Evolutionary conservation across 371 early-diverging fungal genomes (phyloP), one percentile per base, ranked within the genome.

Genomic region (Modicella reniformis): DNA sequence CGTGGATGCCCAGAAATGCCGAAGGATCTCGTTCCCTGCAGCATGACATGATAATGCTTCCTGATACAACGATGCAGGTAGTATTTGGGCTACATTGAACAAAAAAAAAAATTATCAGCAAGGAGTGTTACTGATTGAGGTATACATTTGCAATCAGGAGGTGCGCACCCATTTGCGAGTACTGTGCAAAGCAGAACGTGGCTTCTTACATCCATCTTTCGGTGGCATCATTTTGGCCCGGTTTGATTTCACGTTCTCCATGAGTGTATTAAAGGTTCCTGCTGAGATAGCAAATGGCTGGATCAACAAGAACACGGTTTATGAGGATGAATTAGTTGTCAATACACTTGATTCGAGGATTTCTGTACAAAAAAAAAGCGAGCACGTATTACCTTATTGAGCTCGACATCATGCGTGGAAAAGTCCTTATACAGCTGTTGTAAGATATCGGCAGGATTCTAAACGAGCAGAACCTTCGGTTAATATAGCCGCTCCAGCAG

Each of bases 1-100:
- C 41, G 79, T 84, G 0, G 89, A 87, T 3, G 89, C 82, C 89
- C 89, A 89, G 53, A 86, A 89, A 68, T 89, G 89, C 5, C 89
- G 81, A n/a, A 89, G 67, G n/a, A 89, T 85, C 59, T 89, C 89
- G 65, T 87, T 89, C 0, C 87, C 86, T 8, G 87, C 84, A 8
- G 87, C 84, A 56, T 89, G 89, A 52, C 84, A 89, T 25, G 80
- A 75, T 28, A 86, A 69, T 2, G 87, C 75, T 34, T 81, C 85
- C 62, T 85, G 85, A 37, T 84, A 85, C 1, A 87, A 63, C 28
- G 58, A 75, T 23, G 84, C 65, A 1, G 87, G 84, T 17, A 86
- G 51, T 29, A 77, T n/a, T 77, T 77, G 79, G 0, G 79, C 79
- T 77, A 34, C 3, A 28, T 21, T 8, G n/a, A n/a, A 66, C 7